These are phyloP conservation scores for Cercophora newfieldiana DNA, from an alignment of 495 filamentous ascomycete genomes.

Conservation along the genomic window DNA sequence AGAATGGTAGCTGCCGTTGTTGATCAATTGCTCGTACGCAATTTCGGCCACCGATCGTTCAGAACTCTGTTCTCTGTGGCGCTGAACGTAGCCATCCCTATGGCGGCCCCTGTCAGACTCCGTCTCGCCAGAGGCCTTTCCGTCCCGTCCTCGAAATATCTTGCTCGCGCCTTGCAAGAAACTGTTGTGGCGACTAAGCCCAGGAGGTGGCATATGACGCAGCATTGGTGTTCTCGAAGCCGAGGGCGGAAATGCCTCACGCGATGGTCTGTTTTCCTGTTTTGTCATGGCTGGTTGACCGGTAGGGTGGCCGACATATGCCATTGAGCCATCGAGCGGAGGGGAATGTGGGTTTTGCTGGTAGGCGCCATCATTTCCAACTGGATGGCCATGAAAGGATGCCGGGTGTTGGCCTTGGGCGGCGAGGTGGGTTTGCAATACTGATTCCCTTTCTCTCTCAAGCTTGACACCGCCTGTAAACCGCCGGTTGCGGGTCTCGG, in stretches of 20 bases:
- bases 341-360: conserved; percentile 15
- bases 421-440: conserved; percentile 18
- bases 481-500: conserved; percentile 3
- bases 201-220: conserved; percentile 27
- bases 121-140: conserved; percentile 11
- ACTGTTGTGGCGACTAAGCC: conserved; percentile 25
- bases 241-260: conserved; percentile 34
- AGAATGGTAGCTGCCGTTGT: conserved; percentile 14
- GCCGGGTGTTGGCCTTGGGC: conserved; percentile 5
- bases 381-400: neutral
- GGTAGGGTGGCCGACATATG: neutral
- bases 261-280: conserved; percentile 16
- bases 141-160: conserved; percentile 22
- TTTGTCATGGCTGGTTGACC: neutral
- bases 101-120: conserved; percentile 21
- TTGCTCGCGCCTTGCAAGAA: conserved; percentile 26
- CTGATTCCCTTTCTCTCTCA: conserved; percentile 27
- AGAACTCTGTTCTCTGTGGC: conserved; percentile 29
- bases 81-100: conserved; percentile 26
- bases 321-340: conserved; percentile 15
- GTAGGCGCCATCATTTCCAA: conserved; percentile 3
- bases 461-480: conserved; percentile 35
- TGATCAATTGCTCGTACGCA: conserved; percentile 28
- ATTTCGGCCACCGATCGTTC: conserved; percentile 28
- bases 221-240: conserved; percentile 37